phyloP scores from a whole-genome alignment of 345 rosid species.

The Turritis glabra region DNA sequence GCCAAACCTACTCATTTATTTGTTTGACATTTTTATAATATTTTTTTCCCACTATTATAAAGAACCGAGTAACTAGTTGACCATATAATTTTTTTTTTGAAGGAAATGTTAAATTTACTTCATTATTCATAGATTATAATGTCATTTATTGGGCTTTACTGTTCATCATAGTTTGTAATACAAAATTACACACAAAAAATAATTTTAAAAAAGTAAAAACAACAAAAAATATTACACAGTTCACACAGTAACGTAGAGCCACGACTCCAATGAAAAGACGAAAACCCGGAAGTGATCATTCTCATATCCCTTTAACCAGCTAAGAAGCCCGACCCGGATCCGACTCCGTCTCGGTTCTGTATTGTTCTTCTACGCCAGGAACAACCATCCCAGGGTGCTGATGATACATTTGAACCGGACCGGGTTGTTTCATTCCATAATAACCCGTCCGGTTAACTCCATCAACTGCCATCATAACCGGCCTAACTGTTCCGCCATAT shows the following conservation, averaged over 20 bases:
- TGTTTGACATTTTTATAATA: background rate
- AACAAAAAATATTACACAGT: constrained; percentile 20
- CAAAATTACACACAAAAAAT: constrained; percentile 15
- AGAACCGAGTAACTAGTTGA: background rate
- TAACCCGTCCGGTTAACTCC: constrained; percentile 58
- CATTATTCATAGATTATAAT: background rate
- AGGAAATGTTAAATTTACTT: no score
- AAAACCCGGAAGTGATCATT: background rate
- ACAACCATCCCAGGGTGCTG: constrained; percentile 51
- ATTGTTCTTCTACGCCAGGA: constrained; percentile 60
- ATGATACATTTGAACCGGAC: constrained; percentile 50
- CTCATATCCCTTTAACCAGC: constrained; percentile 6
- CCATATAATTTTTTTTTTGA: no score
- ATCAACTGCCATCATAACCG: constrained; percentile 52
- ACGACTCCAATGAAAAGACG: background rate
- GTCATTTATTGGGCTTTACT: background rate
- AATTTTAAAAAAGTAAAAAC: background rate
- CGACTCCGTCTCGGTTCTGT: constrained; percentile 47
- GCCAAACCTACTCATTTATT: no score
- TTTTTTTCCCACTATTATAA: background rate
- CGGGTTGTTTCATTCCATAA: constrained; percentile 61
- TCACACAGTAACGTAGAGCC: constrained; percentile 4
- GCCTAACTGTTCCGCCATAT: constrained; percentile 50
- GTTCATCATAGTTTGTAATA: constrained; percentile 7
- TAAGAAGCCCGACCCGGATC: constrained; percentile 46